A percentile compares a stretch with the other conserved stretches of the same genome.
phyloP scores from a whole-genome alignment of 441 rosid species.

The Populus hybrid region DNA sequence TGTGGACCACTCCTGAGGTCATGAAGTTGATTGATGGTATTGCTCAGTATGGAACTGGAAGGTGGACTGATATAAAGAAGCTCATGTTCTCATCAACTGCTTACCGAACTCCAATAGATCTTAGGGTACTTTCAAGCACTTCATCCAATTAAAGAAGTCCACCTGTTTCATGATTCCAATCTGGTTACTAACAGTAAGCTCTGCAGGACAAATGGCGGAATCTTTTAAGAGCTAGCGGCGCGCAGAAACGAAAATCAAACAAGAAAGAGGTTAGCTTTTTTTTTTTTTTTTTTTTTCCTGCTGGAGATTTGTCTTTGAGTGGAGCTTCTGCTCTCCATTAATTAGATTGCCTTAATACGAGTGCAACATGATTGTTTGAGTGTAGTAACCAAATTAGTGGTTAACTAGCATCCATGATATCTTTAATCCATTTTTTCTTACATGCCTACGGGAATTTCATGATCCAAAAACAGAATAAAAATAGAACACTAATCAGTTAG shows the following conservation, averaged over 20 bases:
- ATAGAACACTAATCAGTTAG: neutral
- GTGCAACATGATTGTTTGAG: neutral
- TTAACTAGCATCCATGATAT: neutral
- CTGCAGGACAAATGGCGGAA: constrained; percentile 97
- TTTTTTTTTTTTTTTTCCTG: constrained; percentile 12
- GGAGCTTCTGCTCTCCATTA: neutral
- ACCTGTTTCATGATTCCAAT: constrained; percentile 16
- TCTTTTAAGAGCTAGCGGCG: constrained; percentile 69
- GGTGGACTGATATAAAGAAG: constrained; percentile 92
- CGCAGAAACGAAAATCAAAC: constrained; percentile 23
- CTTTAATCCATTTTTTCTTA: neutral
- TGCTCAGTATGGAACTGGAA: constrained; percentile 78
- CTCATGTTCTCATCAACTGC: constrained; percentile 57
- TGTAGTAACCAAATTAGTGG: neutral
- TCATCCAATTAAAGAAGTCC: constrained; percentile 9
- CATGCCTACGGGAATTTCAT: neutral
- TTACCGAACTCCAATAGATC: constrained; percentile 84
- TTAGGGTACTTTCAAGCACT: constrained; percentile 57
- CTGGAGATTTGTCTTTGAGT: neutral
- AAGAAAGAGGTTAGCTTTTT: constrained; percentile 53
- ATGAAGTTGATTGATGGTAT: constrained; percentile 79
- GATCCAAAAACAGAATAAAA: neutral
- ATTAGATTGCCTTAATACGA: neutral
- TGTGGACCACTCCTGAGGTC: constrained; percentile 87
- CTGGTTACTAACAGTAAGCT: constrained; percentile 8